Evolutionary conservation across 305 asterid genomes (phyloP).

Genomic region (Salvia sclarea): DNA sequence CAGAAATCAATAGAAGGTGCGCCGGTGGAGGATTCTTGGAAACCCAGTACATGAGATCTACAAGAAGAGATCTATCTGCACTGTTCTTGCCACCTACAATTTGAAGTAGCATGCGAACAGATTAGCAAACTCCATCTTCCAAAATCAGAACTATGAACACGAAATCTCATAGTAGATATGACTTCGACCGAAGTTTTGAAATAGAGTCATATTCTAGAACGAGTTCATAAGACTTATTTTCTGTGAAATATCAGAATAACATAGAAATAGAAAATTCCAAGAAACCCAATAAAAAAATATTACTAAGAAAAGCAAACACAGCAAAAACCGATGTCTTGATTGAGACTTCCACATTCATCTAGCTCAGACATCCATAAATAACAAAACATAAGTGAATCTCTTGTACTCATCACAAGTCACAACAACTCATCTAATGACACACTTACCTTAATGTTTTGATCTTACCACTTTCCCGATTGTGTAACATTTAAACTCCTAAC

Average conservation of each 20-base stretch:
- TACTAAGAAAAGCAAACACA: neutral
- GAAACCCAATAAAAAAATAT: neutral
- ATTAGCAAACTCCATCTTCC: neutral
- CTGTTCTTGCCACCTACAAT: constrained; percentile 84
- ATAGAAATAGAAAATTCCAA: neutral
- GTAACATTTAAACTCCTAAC: neutral
- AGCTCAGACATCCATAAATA: neutral
- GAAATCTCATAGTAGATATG: neutral
- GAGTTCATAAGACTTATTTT: neutral
- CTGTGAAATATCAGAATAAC: constrained; percentile 1
- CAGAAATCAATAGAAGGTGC: constrained; percentile 82
- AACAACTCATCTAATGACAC: neutral
- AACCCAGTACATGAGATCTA: constrained; percentile 94
- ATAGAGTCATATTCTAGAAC: neutral
- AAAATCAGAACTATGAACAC: neutral
- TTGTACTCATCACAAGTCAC: neutral
- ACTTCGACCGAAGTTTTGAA: neutral
- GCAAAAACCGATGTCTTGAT: neutral
- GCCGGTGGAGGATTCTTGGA: constrained; percentile 98
- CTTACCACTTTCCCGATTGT: neutral
- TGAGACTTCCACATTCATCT: neutral
- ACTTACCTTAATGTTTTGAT: neutral
- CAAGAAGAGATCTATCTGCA: constrained; percentile 89
- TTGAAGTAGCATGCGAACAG: neutral
- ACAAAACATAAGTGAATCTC: neutral